Evolutionary conservation across 176 grass and related monocot genomes (phyloP).

Genomic region (barley (Hordeum vulgare)): MorexV3_pseudomolecules_assembly NC_058523.1:505419387-505419886

Average conservation of each 20-base stretch:
- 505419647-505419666: conserved; percentile 52
- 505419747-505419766: conserved; percentile 74
- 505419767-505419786: conserved; percentile 56
- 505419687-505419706: conserved; percentile 91
- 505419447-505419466: not conserved
- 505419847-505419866: conserved; percentile 68
- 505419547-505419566: not conserved
- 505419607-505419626: conserved; percentile 9
- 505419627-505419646: not conserved
- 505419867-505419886: conserved; percentile 64
- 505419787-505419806: conserved; percentile 82
- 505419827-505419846: conserved; percentile 98
- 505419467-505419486: not conserved
- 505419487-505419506: not conserved
- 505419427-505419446: not conserved
- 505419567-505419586: not conserved
- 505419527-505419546: not conserved
- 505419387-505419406: not conserved
- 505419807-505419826: conserved; percentile 71
- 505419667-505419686: conserved; percentile 77
- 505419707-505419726: conserved; percentile 76
- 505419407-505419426: not conserved
- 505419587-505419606: not conserved
- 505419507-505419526: not conserved
- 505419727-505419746: conserved; percentile 73